Base-by-base conservation (phyloP, 2,329 filamentous ascomycete genomes). In the Penicillium sp. region DNA sequence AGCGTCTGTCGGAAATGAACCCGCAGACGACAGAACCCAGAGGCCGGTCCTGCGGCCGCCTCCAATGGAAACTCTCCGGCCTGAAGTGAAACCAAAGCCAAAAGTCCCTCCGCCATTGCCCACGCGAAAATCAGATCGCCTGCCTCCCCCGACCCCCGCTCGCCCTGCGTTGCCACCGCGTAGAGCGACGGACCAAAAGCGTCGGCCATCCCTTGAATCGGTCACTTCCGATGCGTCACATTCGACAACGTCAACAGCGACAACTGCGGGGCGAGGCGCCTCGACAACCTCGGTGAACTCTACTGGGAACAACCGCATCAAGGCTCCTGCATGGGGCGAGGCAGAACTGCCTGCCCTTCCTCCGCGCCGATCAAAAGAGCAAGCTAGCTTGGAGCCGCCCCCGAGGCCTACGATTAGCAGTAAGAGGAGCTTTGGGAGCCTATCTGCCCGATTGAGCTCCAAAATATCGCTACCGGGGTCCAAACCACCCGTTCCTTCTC, bases 281-380 rank as follows among this genome's bases (percentile, higher is more conserved):
- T 62, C 62, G 49, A 63, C 60, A 32, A 60, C 63, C 29, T 64
- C 62, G 51, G 43, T 63, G 24, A 58, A 65, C 21, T 57, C 64
- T 9, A 48, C 32, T 48, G 54, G 58, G 33, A 57, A 64, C 22
- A 64, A 67, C 50, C 66, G 70, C 38, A 66, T 77, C 42, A 74
- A 75, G 58, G 77, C 80, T 6, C 80, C 81, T 9, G 74, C 75
- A 41, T 83, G 76, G 66, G 77, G 79, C 52, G 75, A 78, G 43
- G 64, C 73, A 13, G 72, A 74, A 33, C 64, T 82, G 9, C 80
- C 80, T 45, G 69, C 75, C 28, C 66, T 82, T 32, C 79, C 78
- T 43, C 72, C 76, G 1, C 79, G 75, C 57, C 65, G 68, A 40
- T 38, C 51, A 46, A 64, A 62, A 51, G 60, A 68, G 49, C 53